phyloP scores from a whole-genome alignment of 768 basidiomycete genomes.

The Pleurotus tuoliensis region DNA sequence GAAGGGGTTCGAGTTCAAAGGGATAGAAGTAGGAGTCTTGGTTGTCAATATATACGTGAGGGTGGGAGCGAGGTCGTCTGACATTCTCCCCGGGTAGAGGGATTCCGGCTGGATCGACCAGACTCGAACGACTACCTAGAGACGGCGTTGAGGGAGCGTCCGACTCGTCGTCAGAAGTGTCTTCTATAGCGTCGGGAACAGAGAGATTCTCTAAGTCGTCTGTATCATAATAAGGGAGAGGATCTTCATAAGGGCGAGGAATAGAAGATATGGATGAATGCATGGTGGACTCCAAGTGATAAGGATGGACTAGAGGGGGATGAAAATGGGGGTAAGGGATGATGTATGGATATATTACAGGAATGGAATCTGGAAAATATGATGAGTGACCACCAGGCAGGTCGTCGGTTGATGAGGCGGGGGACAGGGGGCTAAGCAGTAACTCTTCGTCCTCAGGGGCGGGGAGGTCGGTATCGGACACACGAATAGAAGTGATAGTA shows the following conservation, averaged over 20 bases:
- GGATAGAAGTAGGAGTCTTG: constrained; percentile 58
- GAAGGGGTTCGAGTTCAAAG: constrained; percentile 69
- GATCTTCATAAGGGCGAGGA: constrained; percentile 44
- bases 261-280: constrained; percentile 44
- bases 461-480: constrained; percentile 40
- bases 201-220: constrained; percentile 67
- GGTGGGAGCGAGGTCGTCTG: constrained; percentile 42
- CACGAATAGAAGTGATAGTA: constrained; percentile 34
- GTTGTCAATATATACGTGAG: constrained; percentile 62
- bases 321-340: constrained; percentile 62
- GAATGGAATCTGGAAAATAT: constrained; percentile 43
- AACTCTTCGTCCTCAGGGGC: constrained; percentile 65
- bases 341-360: constrained; percentile 52
- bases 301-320: constrained; percentile 53
- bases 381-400: constrained; percentile 38
- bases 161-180: constrained; percentile 83
- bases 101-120: constrained; percentile 47
- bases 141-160: constrained; percentile 65
- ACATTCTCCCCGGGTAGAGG: constrained; percentile 49
- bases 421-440: constrained; percentile 58
- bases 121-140: constrained; percentile 49
- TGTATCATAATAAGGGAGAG: constrained; percentile 58
- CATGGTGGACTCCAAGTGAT: constrained; percentile 39
- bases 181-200: constrained; percentile 80
- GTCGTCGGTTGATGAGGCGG: constrained; percentile 77